Conservation (phyloP, 192 early-diverging fungal genomes). For the Borealophlyctis nickersoniae region DNA sequence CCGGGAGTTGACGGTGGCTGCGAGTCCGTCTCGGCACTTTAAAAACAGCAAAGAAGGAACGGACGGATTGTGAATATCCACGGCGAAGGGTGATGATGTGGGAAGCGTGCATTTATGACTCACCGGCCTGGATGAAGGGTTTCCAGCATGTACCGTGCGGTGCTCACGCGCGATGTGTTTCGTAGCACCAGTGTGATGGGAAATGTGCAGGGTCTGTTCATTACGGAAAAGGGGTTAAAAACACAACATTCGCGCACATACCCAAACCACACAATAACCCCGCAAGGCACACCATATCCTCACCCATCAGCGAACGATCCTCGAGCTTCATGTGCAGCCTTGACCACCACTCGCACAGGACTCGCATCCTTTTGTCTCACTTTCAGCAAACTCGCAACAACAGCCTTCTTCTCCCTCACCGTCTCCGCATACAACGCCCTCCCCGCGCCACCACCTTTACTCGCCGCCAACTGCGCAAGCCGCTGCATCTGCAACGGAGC, state of each 20-base stretch:
- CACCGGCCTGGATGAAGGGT: conserved; percentile 31
- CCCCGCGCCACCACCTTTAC: conserved; percentile 29
- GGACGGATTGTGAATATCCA: no score
- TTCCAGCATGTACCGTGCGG: conserved; percentile 55
- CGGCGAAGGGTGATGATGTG: no score
- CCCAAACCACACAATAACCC: conserved; percentile 4
- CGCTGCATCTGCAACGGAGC: conserved; percentile 40
- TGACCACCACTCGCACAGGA: conserved; percentile 61
- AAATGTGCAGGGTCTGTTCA: conserved; percentile 55
- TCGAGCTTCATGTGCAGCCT: conserved; percentile 20
- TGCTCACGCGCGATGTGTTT: conserved; percentile 73
- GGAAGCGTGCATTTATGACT: conserved; percentile 14
- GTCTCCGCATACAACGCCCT: conserved; percentile 71
- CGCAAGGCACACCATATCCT: conserved; percentile 44
- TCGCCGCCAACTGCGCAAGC: conserved; percentile 23
- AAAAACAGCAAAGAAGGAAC: no score
- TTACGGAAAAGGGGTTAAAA: neutral
- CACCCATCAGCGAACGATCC: conserved; percentile 28
- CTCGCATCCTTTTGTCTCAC: conserved; percentile 56
- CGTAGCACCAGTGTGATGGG: conserved; percentile 54
- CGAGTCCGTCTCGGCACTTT: conserved; percentile 7
- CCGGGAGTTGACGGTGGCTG: conserved; percentile 17
- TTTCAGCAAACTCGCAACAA: conserved; percentile 65
- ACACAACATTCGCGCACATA: neutral
- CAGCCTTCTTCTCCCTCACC: conserved; percentile 56